A percentile compares a stretch with the other conserved stretches of the same genome.
phyloP scores from a whole-genome alignment of 1,139 yeast genomes.

The Torulaspora pretoriensis region DNA sequence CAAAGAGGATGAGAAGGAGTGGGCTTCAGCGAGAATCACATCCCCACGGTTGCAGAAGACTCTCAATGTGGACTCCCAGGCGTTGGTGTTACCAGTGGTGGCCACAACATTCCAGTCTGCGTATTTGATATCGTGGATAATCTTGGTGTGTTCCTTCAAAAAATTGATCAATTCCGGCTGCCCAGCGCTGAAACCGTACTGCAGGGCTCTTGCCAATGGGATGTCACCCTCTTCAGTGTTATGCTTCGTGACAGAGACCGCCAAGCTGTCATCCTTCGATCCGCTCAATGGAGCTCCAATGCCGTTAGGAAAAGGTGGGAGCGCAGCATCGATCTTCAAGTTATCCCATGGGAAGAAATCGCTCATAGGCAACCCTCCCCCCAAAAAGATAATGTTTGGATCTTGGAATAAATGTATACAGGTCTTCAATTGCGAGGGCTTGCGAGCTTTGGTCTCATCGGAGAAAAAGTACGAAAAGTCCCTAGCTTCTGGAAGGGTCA shows the following conservation, averaged over 20 bases:
- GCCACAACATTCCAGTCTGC: slow-evolving; percentile 62
- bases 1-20: slow-evolving; percentile 75
- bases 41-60: slow-evolving; percentile 79
- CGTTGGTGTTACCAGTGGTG: slow-evolving; percentile 80
- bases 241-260: slow-evolving; percentile 43
- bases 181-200: slow-evolving; percentile 85
- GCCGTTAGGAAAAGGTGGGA: slow-evolving; percentile 72
- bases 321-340: slow-evolving; percentile 63
- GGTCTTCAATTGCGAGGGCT: slow-evolving; percentile 73
- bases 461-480: slow-evolving; percentile 76
- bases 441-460: slow-evolving; percentile 71
- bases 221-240: slow-evolving; percentile 51
- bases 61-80: slow-evolving; percentile 82
- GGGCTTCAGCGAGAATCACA: slow-evolving; percentile 74
- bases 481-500: slow-evolving; percentile 46
- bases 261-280: slow-evolving; percentile 41
- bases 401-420: slow-evolving; percentile 73
- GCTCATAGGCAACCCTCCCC: slow-evolving; percentile 91
- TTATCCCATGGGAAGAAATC: slow-evolving; percentile 90
- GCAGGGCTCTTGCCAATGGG: slow-evolving; percentile 80
- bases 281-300: slow-evolving; percentile 62
- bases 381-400: slow-evolving; percentile 81
- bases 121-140: slow-evolving; percentile 59
- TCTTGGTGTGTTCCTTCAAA: slow-evolving; percentile 70
- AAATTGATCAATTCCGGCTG: slow-evolving; percentile 63